These are phyloP conservation scores for Talaromyces sp. DNA, from an alignment of 2,329 filamentous ascomycete genomes.

Conservation along the genomic window DNA sequence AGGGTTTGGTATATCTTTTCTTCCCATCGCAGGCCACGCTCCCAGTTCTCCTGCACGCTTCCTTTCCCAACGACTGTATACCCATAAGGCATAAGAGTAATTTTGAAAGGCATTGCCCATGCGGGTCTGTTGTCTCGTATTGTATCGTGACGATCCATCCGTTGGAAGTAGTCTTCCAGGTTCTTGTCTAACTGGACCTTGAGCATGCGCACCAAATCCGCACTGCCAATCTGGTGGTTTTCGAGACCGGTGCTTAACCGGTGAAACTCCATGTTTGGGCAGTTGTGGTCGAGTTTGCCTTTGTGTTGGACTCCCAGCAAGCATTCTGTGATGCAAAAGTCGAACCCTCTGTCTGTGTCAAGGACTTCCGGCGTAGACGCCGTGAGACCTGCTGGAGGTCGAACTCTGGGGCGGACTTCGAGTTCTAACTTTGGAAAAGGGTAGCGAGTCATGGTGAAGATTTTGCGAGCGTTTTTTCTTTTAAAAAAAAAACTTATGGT, in stretches of 20 bases:
- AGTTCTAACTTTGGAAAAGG: no score
- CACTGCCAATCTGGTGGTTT: constrained; percentile 14
- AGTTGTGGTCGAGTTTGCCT: not conserved
- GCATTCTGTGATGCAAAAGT: not conserved
- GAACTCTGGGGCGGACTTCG: no score
- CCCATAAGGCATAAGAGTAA: not conserved
- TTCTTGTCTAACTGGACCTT: constrained; percentile 23
- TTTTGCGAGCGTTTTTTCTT: no score
- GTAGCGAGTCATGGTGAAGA: no score
- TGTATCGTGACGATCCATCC: not conserved
- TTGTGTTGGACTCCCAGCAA: not conserved
- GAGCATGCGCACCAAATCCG: constrained; percentile 15
- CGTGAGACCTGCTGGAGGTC: not conserved
- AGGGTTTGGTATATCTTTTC: not conserved
- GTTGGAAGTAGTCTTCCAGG: constrained; percentile 22
- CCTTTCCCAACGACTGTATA: not conserved
- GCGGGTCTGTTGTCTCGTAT: not conserved
- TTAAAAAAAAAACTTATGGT: no score
- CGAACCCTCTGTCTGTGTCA: constrained; percentile 8
- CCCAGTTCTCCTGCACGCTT: not conserved
- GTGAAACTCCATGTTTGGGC: not conserved
- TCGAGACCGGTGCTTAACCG: not conserved
- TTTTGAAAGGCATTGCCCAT: not conserved
- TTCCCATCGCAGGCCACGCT: not conserved
- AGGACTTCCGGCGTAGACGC: not conserved